Percentiles rank a stretch among this genome's conserved stretches.
Evolutionary conservation across 495 filamentous ascomycete genomes (phyloP).

Genomic region (Ramalina intermedia): DNA sequence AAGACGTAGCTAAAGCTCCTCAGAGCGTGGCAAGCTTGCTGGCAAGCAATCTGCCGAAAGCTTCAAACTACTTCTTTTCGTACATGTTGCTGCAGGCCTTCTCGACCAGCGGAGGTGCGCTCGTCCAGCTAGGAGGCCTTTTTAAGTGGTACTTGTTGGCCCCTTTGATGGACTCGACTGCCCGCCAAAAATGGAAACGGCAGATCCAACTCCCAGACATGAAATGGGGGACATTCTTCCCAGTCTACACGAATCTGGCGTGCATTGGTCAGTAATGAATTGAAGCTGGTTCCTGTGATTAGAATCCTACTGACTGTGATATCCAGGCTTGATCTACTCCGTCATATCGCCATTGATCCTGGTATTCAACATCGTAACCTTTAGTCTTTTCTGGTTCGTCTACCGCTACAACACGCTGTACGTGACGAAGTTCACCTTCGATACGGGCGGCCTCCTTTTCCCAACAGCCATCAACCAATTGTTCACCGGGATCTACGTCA

Average conservation of each 20-base stretch:
- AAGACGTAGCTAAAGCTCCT: slow-evolving; percentile 11
- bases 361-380: slow-evolving; percentile 88
- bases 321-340: slow-evolving; percentile 65
- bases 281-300: neutral
- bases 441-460: slow-evolving; percentile 88
- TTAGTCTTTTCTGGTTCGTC: slow-evolving; percentile 87
- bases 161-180: slow-evolving; percentile 70
- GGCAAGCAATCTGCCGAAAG: slow-evolving; percentile 70
- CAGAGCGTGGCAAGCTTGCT: slow-evolving; percentile 49
- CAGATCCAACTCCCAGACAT: slow-evolving; percentile 66
- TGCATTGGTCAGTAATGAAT: slow-evolving; percentile 52
- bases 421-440: slow-evolving; percentile 77
- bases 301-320: slow-evolving; percentile 7
- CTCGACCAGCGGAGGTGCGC: slow-evolving; percentile 73
- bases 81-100: slow-evolving; percentile 95
- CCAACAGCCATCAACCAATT: slow-evolving; percentile 91
- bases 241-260: slow-evolving; percentile 88
- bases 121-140: slow-evolving; percentile 70
- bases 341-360: slow-evolving; percentile 83
- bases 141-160: slow-evolving; percentile 69
- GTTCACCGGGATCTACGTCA: slow-evolving; percentile 86
- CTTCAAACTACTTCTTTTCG: slow-evolving; percentile 93
- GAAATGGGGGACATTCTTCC: slow-evolving; percentile 89
- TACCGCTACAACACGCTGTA: slow-evolving; percentile 96
- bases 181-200: slow-evolving; percentile 75